These are phyloP conservation scores for Metarhizium humberi DNA, from an alignment of 2,329 filamentous ascomycete genomes.

Conservation along the genomic window DNA sequence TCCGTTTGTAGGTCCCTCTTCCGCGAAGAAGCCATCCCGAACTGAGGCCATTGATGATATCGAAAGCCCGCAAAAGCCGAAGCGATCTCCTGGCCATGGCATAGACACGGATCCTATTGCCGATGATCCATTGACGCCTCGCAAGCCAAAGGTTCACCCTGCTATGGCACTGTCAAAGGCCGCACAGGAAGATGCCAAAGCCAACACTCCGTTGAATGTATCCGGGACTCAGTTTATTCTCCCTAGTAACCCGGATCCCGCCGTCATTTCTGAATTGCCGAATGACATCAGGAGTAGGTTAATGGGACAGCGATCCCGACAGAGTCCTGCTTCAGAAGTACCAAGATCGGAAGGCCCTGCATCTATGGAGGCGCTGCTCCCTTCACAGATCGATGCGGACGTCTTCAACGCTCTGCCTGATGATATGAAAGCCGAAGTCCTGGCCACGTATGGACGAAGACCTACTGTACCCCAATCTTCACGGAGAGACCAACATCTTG, in stretches of 20 bases:
- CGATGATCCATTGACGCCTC: constrained; percentile 43
- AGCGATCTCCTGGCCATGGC: constrained; percentile 16
- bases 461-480: constrained; percentile 39
- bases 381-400: constrained; percentile 78
- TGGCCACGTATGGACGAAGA: constrained; percentile 55
- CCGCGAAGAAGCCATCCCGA: constrained; percentile 29
- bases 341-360: constrained; percentile 31
- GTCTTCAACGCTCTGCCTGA: constrained; percentile 76
- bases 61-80: constrained; percentile 26
- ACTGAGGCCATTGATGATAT: constrained; percentile 43
- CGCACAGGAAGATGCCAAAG: constrained; percentile 39
- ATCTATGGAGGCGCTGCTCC: constrained; percentile 33
- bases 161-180: constrained; percentile 42
- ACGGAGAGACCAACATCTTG: constrained; percentile 38
- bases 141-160: constrained; percentile 43
- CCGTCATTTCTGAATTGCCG: constrained; percentile 76
- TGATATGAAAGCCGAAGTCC: constrained; percentile 75
- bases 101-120: constrained; percentile 41
- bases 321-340: constrained; percentile 10
- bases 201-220: constrained; percentile 65
- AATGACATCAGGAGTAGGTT: constrained; percentile 72
- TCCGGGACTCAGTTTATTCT: constrained; percentile 87
- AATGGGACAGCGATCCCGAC: constrained; percentile 43
- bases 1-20: constrained; percentile 30
- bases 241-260: constrained; percentile 71